Evolutionary conservation across 2,329 filamentous ascomycete species (phyloP).

Genomic region (Hyphodiscus sp.): DNA sequence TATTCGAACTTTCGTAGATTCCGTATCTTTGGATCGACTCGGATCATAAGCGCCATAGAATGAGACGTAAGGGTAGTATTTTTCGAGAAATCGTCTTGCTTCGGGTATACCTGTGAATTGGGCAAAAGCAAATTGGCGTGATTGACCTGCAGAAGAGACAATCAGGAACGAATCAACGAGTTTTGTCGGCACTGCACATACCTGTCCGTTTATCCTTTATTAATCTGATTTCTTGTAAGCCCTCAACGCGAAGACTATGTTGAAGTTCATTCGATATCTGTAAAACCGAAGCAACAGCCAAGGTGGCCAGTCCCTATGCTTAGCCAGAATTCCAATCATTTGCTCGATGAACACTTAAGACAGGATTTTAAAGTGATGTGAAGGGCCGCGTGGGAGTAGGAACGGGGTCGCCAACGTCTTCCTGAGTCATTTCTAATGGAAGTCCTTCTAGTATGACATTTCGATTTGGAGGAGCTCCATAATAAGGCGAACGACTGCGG

Average conservation of each 20-base stretch:
- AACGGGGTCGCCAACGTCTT: constrained; percentile 44
- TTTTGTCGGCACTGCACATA: constrained; percentile 25
- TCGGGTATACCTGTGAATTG: constrained; percentile 43
- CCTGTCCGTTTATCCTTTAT: constrained; percentile 53
- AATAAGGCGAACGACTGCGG: constrained; percentile 29
- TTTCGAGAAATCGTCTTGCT: constrained; percentile 46
- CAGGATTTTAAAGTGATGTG: constrained; percentile 17
- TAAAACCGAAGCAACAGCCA: constrained; percentile 30
- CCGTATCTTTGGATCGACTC: constrained; percentile 35
- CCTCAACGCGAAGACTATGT: constrained; percentile 42
- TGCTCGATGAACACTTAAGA: constrained; percentile 30
- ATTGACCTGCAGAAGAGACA: constrained; percentile 36
- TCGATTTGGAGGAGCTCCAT: constrained; percentile 36
- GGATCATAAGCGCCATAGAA: constrained; percentile 40
- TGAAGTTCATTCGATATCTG: constrained; percentile 51
- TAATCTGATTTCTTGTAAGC: constrained; percentile 49
- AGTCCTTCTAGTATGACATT: constrained; percentile 51
- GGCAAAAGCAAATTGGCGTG: constrained; percentile 50
- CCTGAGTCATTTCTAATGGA: constrained; percentile 41
- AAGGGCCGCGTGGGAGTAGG: constrained; percentile 18
- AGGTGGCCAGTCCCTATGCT: constrained; percentile 29
- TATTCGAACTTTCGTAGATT: constrained; percentile 34
- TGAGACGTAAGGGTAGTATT: constrained; percentile 42
- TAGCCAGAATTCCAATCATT: constrained; percentile 31
- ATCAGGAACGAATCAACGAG: not conserved